Conservation (phyloP, 2,329 filamentous ascomycete species). For the Cercospora citrullina region DNA sequence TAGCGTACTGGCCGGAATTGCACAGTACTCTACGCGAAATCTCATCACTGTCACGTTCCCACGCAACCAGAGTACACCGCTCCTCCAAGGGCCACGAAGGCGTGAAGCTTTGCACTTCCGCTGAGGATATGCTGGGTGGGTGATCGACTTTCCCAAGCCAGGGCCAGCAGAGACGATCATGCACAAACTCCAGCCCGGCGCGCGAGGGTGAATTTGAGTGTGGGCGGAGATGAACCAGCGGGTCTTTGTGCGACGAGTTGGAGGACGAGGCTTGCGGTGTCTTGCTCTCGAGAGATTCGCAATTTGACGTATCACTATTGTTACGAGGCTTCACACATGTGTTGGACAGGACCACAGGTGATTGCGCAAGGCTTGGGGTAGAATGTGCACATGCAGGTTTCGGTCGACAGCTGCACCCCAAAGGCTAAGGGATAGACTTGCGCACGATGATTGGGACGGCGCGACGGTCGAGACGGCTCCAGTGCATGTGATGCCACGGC, state of each 20-base stretch:
- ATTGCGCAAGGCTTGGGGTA: not conserved
- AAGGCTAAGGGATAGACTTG: not conserved
- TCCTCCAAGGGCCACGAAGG: not conserved
- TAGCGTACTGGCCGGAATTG: not conserved
- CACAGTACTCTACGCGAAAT: not conserved
- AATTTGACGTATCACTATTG: not conserved
- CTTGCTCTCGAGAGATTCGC: conserved; percentile 1
- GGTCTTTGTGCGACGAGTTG: conserved; percentile 2
- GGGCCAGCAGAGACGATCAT: not conserved
- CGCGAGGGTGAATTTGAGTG: not conserved
- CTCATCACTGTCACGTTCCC: not conserved
- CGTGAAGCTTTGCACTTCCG: not conserved
- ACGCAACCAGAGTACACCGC: not conserved
- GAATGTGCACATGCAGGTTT: not conserved
- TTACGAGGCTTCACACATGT: not conserved
- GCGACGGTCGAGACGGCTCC: not conserved
- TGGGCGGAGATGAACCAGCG: conserved; percentile 5
- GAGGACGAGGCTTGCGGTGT: not conserved
- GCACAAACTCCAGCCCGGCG: not conserved
- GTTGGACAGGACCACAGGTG: not conserved
- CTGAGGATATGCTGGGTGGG: not conserved
- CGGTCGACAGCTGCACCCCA: not conserved
- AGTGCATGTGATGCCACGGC: not conserved
- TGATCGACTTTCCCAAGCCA: not conserved
- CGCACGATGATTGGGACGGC: not conserved